phyloP scores from a whole-genome alignment of 2,329 filamentous ascomycete species.

The Cladosporium halotolerans region DNA sequence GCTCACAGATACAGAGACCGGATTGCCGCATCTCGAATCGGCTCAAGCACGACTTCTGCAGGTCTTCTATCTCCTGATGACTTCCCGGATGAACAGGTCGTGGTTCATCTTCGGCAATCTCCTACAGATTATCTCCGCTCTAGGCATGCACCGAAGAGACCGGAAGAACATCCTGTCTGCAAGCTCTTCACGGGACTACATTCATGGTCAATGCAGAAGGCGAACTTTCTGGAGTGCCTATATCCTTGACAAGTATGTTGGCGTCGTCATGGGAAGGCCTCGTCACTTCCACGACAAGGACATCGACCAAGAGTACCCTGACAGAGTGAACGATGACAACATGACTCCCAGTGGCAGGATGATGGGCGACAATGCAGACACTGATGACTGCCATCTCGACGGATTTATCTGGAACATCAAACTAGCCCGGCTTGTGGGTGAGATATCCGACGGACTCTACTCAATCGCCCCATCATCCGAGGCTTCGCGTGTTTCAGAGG shows the following conservation, averaged over 20 bases:
- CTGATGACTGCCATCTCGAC: slow-evolving; percentile 47
- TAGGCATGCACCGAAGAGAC: slow-evolving; percentile 14
- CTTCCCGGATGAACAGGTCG: slow-evolving; percentile 26
- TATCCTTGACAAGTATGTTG: slow-evolving; percentile 56
- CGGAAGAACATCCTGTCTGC: background rate
- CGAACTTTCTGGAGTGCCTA: slow-evolving; percentile 60
- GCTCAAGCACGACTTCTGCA: slow-evolving; percentile 17
- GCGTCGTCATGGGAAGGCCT: slow-evolving; percentile 57
- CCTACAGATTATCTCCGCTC: slow-evolving; percentile 16
- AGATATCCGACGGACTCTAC: slow-evolving; percentile 30
- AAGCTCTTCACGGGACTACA: slow-evolving; percentile 33
- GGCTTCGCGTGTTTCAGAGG: slow-evolving; percentile 33
- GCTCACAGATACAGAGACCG: slow-evolving; percentile 13
- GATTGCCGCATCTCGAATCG: slow-evolving; percentile 12
- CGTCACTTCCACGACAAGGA: slow-evolving; percentile 57
- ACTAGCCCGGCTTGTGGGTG: slow-evolving; percentile 29
- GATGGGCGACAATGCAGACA: background rate
- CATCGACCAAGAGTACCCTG: slow-evolving; percentile 56
- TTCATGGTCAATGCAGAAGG: slow-evolving; percentile 48
- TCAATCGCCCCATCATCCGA: slow-evolving; percentile 29
- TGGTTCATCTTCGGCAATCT: slow-evolving; percentile 28
- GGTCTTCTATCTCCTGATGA: slow-evolving; percentile 16
- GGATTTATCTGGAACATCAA: slow-evolving; percentile 43
- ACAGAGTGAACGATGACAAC: slow-evolving; percentile 51
- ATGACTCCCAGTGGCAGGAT: slow-evolving; percentile 39